These are phyloP conservation scores for Zostera marina DNA, from an alignment of 116 monocot genomes.

Conservation along the genomic window DNA sequence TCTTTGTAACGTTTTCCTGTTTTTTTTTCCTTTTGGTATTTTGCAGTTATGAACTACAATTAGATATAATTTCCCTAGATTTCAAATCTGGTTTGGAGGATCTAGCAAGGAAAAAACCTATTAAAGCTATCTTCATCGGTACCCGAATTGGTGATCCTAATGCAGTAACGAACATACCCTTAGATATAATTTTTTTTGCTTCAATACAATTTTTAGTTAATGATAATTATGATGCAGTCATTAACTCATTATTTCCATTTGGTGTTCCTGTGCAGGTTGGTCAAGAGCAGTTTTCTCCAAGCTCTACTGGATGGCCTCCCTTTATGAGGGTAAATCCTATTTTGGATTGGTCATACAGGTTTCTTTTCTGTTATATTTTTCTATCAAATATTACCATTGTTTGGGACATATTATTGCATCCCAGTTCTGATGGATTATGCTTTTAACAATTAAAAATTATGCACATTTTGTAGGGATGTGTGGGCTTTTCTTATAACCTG, in stretches of 20 bases:
- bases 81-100: conserved; percentile 86
- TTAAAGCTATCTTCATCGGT: conserved; percentile 93
- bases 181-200: background rate
- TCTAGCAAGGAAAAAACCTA: conserved; percentile 58
- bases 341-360: conserved; percentile 99
- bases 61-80: conserved; percentile 77
- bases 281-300: conserved; percentile 88
- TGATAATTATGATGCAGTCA: conserved; percentile 2
- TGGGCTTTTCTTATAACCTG: conserved; percentile 93
- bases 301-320: conserved; percentile 95
- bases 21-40: conserved; percentile 5
- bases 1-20: background rate
- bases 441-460: background rate
- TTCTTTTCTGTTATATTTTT: background rate
- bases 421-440: background rate
- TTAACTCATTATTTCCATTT: background rate
- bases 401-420: background rate
- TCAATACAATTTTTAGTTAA: background rate
- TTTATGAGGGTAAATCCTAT: conserved; percentile 99
- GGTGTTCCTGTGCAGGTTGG: conserved; percentile 32
- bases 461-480: conserved; percentile 55
- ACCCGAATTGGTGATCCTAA: conserved; percentile 98
- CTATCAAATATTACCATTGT: background rate
- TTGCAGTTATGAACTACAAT: conserved; percentile 69
- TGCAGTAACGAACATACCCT: conserved; percentile 38